Base-by-base conservation (phyloP, 2,329 filamentous ascomycete species). In the Botrytis fragariae region DNA sequence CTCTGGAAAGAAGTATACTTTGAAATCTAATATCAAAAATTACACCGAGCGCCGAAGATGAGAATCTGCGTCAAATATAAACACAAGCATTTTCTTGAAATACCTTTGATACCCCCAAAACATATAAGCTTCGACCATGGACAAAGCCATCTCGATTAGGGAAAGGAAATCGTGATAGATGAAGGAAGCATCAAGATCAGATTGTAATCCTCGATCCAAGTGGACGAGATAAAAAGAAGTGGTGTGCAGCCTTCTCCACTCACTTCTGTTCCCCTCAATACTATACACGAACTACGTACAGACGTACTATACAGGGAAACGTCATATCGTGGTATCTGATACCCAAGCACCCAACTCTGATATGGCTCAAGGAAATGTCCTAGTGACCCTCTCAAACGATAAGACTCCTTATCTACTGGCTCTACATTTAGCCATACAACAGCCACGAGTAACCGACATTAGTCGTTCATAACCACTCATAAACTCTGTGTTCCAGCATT, bases 101-200 rank as follows among this genome's bases (percentile, higher is more conserved):
- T 29, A 35, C 37, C n/a, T 16, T 32, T 25, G 63, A 29, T 51
- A 29, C 44, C 22, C 10, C 57, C 35, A 18, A 70, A 18, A 22
- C 45, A 57, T 42, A 44, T 29, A 37, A 57, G 39, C n/a, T 48
- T 48, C 10, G 10, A 37, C 4, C 44, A 65, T 65, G 8, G 32
- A 65, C 5, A 10, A 10, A 62, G 45, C 42, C 42, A 71, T 72
- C 57, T 44, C 71, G 57, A 72, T 68, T 59, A 69, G 71, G 71
- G 35, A 72, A 72, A 68, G 71, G 51, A 61, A 72, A 72, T 68
- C 62, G 62, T 54, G 48, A 54, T 59, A n/a, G 25, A 25, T 16
- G 25, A 32, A 68, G 25, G 25, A 48, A 48, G 12, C 22, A 72
- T 42, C 29, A 44, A 42, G 54, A n/a, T 12, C 45, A 57, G 51